A percentile compares a stretch with the other conserved stretches of the same genome.
These are phyloP conservation scores for Tanozyma kutaoensis DNA, from an alignment of 805 yeast genomes.

Conservation along the genomic window DNA sequence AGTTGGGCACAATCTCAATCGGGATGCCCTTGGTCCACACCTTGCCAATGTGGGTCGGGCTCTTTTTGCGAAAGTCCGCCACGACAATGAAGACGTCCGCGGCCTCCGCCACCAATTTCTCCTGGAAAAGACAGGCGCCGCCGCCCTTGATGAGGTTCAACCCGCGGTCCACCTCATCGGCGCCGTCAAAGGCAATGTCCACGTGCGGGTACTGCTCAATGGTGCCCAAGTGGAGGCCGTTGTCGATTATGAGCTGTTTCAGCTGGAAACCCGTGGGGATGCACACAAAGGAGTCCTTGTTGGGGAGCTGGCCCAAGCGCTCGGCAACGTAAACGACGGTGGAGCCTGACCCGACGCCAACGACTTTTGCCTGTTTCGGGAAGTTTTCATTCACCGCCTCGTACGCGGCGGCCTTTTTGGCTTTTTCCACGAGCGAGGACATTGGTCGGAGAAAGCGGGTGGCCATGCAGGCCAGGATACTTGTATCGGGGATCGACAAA, in stretches of 20 bases:
- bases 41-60: constrained; percentile 44
- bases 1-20: constrained; percentile 84
- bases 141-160: constrained; percentile 95
- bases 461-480: too few relatives aligned
- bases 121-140: constrained; percentile 96
- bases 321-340: constrained; percentile 97
- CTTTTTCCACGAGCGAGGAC: constrained; percentile 43
- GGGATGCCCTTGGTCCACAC: constrained; percentile 90
- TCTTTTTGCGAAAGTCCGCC: constrained; percentile 83
- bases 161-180: constrained; percentile 82
- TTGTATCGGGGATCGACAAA: too few relatives aligned
- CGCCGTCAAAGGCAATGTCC: constrained; percentile 96
- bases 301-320: constrained; percentile 59
- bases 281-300: constrained; percentile 51
- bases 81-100: constrained; percentile 71
- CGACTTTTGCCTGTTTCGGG: constrained; percentile 51
- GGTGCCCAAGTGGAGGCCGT: constrained; percentile 66
- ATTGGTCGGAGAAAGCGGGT: constrained; percentile 2
- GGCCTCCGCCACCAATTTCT: constrained; percentile 79
- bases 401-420: constrained; percentile 87
- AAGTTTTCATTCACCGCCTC: constrained; percentile 84
- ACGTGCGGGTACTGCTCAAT: constrained; percentile 73
- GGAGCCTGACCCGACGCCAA: constrained; percentile 95
- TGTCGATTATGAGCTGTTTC: constrained; percentile 68
- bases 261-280: constrained; percentile 97